Evolutionary conservation across 2,329 filamentous ascomycete genomes (phyloP), one percentile per base, ranked within the genome.

Genomic region (Pseudogymnoascus sp.): DNA sequence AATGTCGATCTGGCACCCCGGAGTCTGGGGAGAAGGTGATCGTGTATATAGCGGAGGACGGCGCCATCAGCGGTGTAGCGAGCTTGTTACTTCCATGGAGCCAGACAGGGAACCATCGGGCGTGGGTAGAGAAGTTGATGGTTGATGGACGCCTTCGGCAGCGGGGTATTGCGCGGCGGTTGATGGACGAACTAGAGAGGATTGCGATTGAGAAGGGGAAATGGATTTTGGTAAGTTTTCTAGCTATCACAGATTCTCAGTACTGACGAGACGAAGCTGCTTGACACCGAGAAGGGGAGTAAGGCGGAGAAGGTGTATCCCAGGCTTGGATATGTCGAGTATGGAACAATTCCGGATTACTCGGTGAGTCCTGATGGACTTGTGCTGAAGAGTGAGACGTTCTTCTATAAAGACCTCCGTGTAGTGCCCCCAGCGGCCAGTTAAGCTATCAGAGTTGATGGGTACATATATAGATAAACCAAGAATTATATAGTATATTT

Each of bases 341-440:
- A 66, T 14, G 84, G 85, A 26, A 79, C 77, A 61, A 78, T 88
- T 34, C 83, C 83, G 14, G 77, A 77, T 51, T 85, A 81, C 73
- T 79, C 77, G 61, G 73, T 80, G 63, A 80, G 76, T 67, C 81
- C 80, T 16, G 75, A 76, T 10, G 67, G 67, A 60, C 78, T 81
- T 26, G 78, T 77, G 51, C 71, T 82, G 63, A 79, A 77, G 66
- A 80, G 80, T 66, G 80, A 79, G 62, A 78, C 80, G 0, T 83
- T 85, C 68, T 84, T 85, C 68, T 87, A 85, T 72, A 86, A 86
- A 73, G 78, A 83, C 64, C 73, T 87, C 14, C 47, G 23, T 31
- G n/a, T 6, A 11, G 18, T 23, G 10, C 18, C 14, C 57, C 5
- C 36, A 16, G 10, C 26, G 16, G 3, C 14, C 11, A 54, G 8